Evolutionary conservation across 2,329 filamentous ascomycete species (phyloP).

Genomic region (Phialophora macrospora): DNA sequence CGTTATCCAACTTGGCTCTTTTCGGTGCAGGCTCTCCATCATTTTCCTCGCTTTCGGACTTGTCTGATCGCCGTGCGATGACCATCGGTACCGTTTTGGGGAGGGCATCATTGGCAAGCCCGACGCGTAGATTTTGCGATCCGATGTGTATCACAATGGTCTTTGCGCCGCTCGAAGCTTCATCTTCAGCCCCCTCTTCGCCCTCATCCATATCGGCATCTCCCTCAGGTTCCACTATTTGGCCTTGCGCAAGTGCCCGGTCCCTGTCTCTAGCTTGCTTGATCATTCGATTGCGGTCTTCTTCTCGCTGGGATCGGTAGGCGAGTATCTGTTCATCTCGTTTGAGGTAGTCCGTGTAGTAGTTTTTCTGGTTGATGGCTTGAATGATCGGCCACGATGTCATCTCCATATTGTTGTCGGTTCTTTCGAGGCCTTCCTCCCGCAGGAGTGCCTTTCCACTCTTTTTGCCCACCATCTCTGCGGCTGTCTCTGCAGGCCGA

Average conservation of each 20-base stretch:
- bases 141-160: conserved; percentile 94
- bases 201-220: conserved; percentile 65
- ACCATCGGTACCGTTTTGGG: conserved; percentile 95
- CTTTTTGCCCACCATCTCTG: conserved; percentile 67
- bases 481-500: background rate
- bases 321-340: conserved; percentile 95
- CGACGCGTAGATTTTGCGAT: conserved; percentile 92
- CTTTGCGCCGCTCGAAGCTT: conserved; percentile 77
- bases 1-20: conserved; percentile 63
- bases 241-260: conserved; percentile 76
- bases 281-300: conserved; percentile 79
- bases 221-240: conserved; percentile 50
- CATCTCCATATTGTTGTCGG: conserved; percentile 97
- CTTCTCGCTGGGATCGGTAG: conserved; percentile 84
- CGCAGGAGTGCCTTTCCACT: conserved; percentile 59
- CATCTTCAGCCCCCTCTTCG: conserved; percentile 59
- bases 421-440: conserved; percentile 73
- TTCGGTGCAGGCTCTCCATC: conserved; percentile 78
- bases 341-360: conserved; percentile 98
- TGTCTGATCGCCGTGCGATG: conserved; percentile 76
- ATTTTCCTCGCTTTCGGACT: conserved; percentile 82
- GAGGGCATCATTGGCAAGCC: conserved; percentile 91
- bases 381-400: conserved; percentile 90
- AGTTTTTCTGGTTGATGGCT: conserved; percentile 99
- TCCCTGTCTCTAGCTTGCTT: conserved; percentile 87